These are phyloP conservation scores for Gnaphalium uliginosum DNA, from an alignment of 129 eudicot species.

Conservation along the genomic window DNA sequence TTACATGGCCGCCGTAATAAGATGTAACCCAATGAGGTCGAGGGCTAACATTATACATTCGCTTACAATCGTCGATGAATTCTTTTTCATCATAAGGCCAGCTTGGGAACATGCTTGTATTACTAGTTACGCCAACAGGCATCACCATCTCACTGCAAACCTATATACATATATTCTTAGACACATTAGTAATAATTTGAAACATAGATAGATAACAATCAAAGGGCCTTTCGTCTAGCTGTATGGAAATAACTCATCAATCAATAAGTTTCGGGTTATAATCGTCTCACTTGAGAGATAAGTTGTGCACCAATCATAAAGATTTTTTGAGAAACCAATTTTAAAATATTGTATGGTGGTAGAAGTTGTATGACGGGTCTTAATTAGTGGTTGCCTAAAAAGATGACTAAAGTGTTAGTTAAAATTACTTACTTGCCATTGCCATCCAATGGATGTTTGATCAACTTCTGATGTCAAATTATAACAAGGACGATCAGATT, in stretches of 20 bases:
- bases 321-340: no score
- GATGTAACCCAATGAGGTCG: constrained; percentile 84
- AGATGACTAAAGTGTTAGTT: neutral
- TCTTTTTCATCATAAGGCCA: constrained; percentile 35
- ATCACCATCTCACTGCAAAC: constrained; percentile 77
- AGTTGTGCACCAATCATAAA: no score
- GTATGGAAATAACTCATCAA: no score
- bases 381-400: neutral
- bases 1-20: constrained; percentile 78
- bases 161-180: constrained; percentile 23
- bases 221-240: no score
- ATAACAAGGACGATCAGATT: constrained; percentile 30
- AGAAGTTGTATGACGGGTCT: no score
- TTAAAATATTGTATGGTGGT: no score
- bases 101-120: constrained; percentile 58
- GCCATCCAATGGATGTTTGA: constrained; percentile 50
- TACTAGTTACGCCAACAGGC: constrained; percentile 54
- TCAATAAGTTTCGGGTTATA: no score
- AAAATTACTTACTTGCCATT: constrained; percentile 66
- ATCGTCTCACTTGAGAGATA: no score
- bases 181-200: neutral
- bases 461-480: constrained; percentile 13
- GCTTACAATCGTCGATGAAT: constrained; percentile 31
- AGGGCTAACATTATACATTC: constrained; percentile 51
- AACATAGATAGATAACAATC: no score